Conservation (phyloP, 2,329 filamentous ascomycete species). For the Trichophyton simii region DNA sequence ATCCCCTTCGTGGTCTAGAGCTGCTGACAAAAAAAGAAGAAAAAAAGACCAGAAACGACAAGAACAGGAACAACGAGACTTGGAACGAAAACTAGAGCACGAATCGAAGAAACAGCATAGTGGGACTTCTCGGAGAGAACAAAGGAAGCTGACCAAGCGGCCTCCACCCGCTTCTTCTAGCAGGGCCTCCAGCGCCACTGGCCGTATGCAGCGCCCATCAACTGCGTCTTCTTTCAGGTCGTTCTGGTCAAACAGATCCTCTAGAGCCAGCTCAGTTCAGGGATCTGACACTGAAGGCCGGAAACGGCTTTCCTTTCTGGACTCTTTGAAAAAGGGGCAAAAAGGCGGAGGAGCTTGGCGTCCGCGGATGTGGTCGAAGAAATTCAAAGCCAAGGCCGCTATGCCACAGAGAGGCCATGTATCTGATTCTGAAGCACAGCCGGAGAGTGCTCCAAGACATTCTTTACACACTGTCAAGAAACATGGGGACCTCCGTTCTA, state of each 20-base stretch:
- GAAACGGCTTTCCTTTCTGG: constrained; percentile 9
- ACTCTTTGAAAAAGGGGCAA: background rate
- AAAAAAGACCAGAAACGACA: constrained; percentile 12
- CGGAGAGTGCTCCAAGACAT: background rate
- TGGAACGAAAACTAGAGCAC: constrained; percentile 11
- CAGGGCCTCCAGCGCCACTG: constrained; percentile 12
- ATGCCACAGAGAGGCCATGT: background rate
- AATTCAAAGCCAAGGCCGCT: background rate
- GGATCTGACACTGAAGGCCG: constrained; percentile 7
- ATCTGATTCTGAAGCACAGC: background rate
- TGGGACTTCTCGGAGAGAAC: constrained; percentile 6
- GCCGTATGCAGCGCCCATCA: constrained; percentile 10
- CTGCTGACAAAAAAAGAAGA: constrained; percentile 9
- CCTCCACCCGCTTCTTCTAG: constrained; percentile 10
- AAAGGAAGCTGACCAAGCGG: constrained; percentile 13
- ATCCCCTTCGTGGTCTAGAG: constrained; percentile 13
- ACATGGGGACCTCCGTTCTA: constrained; percentile 11
- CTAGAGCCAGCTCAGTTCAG: constrained; percentile 11
- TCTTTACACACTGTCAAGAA: constrained; percentile 13
- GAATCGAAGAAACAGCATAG: constrained; percentile 5
- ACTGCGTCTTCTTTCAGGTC: constrained; percentile 11
- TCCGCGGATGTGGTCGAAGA: constrained; percentile 7
- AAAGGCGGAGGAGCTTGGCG: background rate
- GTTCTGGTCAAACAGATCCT: constrained; percentile 12
- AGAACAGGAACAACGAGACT: constrained; percentile 13